Percentiles rank a stretch among this genome's conserved stretches.
Conservation (phyloP, 768 basidiomycete species). For the Amanita inopinata region DNA sequence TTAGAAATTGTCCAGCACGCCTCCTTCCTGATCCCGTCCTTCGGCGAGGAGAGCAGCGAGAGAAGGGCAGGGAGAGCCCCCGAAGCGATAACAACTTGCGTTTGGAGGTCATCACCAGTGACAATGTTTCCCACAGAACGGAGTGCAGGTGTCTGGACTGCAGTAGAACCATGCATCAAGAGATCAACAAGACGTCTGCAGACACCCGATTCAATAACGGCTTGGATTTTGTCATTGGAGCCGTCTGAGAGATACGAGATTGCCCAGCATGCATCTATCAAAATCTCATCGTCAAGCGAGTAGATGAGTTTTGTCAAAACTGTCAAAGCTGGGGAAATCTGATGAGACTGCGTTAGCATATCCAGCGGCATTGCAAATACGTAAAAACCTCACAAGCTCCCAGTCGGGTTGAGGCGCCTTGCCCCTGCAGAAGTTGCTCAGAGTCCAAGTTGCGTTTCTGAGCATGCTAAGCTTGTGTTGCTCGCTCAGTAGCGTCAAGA, state of each 20-base stretch:
- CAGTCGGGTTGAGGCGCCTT: slow-evolving; percentile 97
- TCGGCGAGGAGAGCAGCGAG: slow-evolving; percentile 87
- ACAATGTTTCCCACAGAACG: slow-evolving; percentile 99
- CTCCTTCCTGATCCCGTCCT: slow-evolving; percentile 98
- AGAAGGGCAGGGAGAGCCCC: slow-evolving; percentile 94
- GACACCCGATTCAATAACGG: slow-evolving; percentile 97
- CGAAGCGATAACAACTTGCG: slow-evolving; percentile 97
- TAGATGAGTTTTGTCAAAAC: slow-evolving; percentile 97
- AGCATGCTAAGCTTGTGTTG: slow-evolving; percentile 99
- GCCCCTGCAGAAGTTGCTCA: slow-evolving; percentile 98
- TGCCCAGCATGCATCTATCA: slow-evolving; percentile 99
- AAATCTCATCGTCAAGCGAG: slow-evolving; percentile 96
- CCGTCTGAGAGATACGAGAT: slow-evolving; percentile 99
- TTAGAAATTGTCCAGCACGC: slow-evolving; percentile 99
- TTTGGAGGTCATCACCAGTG: slow-evolving; percentile 98
- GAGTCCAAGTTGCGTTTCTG: slow-evolving; percentile 96
- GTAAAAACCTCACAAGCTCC: slow-evolving; percentile 64
- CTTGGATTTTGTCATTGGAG: slow-evolving; percentile 99
- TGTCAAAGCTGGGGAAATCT: slow-evolving; percentile 97
- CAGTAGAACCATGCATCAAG: slow-evolving; percentile 88
- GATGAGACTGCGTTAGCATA: slow-evolving; percentile 12
- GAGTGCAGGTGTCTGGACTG: slow-evolving; percentile 96
- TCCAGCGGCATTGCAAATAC: slow-evolving; percentile 3
- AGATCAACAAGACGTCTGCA: slow-evolving; percentile 96
- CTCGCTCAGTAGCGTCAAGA: slow-evolving; percentile 83